Evolutionary conservation across 2,329 filamentous ascomycete species (phyloP).

Genomic region (Arthrobotrys sinensis): DNA sequence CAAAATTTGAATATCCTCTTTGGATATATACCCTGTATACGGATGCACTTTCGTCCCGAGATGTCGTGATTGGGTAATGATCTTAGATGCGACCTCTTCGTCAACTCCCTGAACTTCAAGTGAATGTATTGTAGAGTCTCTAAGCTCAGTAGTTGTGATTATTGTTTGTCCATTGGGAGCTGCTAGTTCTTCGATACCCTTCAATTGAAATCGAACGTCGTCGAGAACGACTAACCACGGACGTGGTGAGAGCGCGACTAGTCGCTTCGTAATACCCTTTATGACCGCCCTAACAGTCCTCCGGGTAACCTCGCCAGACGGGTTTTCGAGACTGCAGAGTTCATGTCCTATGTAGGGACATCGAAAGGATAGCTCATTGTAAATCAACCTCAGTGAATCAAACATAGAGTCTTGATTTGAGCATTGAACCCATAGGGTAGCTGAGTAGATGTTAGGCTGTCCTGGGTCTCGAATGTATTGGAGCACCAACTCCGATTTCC

Average conservation of each 20-base stretch:
- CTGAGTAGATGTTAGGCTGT: not conserved
- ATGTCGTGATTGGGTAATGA: not conserved
- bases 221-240: conserved; percentile 13
- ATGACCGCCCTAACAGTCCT: not conserved
- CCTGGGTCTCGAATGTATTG: not conserved
- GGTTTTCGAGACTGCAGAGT: not conserved
- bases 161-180: not conserved
- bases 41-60: not conserved
- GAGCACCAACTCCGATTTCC: conserved; percentile 1
- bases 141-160: not conserved
- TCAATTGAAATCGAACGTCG: not conserved
- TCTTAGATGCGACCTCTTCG: not conserved
- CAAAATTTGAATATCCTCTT: not conserved
- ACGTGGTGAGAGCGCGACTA: not conserved
- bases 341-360: not conserved
- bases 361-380: conserved; percentile 5
- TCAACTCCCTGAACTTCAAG: not conserved
- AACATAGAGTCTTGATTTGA: not conserved
- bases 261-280: not conserved
- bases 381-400: not conserved
- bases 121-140: not conserved
- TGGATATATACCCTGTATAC: not conserved
- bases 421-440: not conserved
- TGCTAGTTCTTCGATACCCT: not conserved
- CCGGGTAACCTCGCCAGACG: not conserved